These are phyloP conservation scores for Macadamia tetraphylla DNA, from an alignment of 164 flowering plant species.

Conservation along the genomic window DNA sequence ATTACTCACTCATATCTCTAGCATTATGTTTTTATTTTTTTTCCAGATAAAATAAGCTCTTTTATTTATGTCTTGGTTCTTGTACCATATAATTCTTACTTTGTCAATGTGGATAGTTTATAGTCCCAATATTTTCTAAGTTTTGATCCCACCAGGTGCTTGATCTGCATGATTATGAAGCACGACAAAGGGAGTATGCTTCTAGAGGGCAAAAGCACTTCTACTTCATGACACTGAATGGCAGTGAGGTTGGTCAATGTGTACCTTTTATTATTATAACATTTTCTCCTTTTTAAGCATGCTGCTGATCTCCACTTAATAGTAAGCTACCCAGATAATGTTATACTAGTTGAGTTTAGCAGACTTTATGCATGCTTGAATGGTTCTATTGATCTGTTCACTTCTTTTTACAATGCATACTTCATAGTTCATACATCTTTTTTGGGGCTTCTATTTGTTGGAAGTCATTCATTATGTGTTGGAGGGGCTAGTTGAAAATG, in stretches of 20 bases:
- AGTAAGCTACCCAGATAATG: too few species aligned
- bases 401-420: too few species aligned
- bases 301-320: too few species aligned
- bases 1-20: too few species aligned
- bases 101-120: neutral
- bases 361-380: too few species aligned
- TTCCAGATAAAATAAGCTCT: neutral
- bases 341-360: too few species aligned
- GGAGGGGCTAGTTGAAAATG: too few species aligned
- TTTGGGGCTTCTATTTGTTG: too few species aligned
- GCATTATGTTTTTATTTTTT: neutral
- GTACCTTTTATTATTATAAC: neutral
- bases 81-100: neutral
- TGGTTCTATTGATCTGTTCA: too few species aligned
- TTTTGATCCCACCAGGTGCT: slow-evolving; percentile 58
- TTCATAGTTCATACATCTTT: too few species aligned
- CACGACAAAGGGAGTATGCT: slow-evolving; percentile 85
- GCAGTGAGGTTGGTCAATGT: slow-evolving; percentile 68
- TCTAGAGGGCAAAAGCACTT: slow-evolving; percentile 84
- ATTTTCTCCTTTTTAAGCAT: too few species aligned
- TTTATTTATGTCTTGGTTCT: neutral
- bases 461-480: too few species aligned
- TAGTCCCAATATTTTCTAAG: neutral
- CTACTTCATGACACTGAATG: slow-evolving; percentile 97
- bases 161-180: slow-evolving; percentile 76